Base-by-base conservation (phyloP, 257 asterid genomes). In the Solanum lignicaule region DNA sequence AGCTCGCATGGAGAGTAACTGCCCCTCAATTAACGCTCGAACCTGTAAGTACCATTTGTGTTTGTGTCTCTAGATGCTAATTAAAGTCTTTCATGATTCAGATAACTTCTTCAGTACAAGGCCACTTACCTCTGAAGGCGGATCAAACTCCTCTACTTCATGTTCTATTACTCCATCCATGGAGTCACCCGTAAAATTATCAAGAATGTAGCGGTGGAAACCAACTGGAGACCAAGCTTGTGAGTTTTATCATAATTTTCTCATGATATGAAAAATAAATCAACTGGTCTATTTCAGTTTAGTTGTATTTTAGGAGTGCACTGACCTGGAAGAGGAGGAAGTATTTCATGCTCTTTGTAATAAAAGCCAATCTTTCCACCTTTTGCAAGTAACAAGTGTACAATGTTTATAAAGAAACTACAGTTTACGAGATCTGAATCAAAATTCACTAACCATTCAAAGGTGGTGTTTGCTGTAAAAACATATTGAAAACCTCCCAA, bases 321-420 rank as follows among this genome's bases (percentile, higher is more conserved):
- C 92, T 88, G 88, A 93, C 99, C 96, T 29, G 98, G 99, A 20
- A 97, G 94, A 14, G 99, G 98, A 89, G 99, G 99, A 87, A 93
- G 96, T 87, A 93, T 93, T 92, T 97, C 98, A 85, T 91, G 96
- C 48, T 95, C 99, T 88, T 95, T 97, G 93, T 95, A 97, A 91
- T 97, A 97, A 91, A 95, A 97, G 1, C 99, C 98, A 55, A 97
- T 79, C 95, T 97, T 95, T 75, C 99, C 98, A 90, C 94, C 99
- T 97, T 89, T 72, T 55, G 83, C 31, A 39, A 20, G 75, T 4
- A 75, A 71, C 46, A 35, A 89, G 86, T 38, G 60, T 84, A 55
- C 65, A 89, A 87, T 71, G 76, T 81, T 87, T n/a, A 58, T 18
- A 20, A 85, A 60, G 27, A 81, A 68, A 43, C 41, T 84, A 88